A percentile compares a stretch with the other conserved stretches of the same genome.
Conservation (phyloP, 1,284 basidiomycete genomes). For the Ustilago loliicola region DNA sequence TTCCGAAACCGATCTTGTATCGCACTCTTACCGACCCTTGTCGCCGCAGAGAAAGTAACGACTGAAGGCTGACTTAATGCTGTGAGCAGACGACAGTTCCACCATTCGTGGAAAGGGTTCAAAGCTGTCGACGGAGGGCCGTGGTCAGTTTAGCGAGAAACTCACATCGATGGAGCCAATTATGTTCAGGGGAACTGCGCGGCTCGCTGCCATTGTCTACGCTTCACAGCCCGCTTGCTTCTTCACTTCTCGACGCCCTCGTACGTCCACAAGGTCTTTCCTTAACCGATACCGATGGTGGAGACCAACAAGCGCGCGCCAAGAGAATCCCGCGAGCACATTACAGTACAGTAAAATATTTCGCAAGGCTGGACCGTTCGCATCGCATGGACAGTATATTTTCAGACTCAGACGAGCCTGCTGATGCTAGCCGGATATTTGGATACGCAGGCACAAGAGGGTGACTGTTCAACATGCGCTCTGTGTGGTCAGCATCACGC, state of each 20-base stretch:
- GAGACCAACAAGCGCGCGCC: slow-evolving; percentile 1
- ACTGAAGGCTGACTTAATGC: neutral
- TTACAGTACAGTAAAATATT: neutral
- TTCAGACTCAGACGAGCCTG: neutral
- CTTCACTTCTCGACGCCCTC: neutral
- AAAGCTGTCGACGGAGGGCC: slow-evolving; percentile 22
- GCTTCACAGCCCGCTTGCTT: neutral
- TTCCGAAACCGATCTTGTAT: neutral
- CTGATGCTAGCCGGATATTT: neutral
- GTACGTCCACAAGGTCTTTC: neutral
- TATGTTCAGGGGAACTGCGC: neutral
- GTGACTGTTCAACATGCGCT: neutral
- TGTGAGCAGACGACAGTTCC: neutral
- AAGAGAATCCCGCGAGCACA: neutral
- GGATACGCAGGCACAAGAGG: neutral
- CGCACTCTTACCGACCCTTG: neutral
- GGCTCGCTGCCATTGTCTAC: neutral
- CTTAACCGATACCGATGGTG: neutral
- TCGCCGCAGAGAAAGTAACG: neutral
- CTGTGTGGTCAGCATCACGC: neutral
- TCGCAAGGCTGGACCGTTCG: neutral
- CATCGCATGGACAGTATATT: neutral
- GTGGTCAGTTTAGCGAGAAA: slow-evolving; percentile 9
- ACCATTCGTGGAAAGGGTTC: neutral
- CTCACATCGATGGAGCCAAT: slow-evolving; percentile 12